Base-by-base conservation (phyloP, 306 rosid species). In the Cucurbita argyrosperma region DNA sequence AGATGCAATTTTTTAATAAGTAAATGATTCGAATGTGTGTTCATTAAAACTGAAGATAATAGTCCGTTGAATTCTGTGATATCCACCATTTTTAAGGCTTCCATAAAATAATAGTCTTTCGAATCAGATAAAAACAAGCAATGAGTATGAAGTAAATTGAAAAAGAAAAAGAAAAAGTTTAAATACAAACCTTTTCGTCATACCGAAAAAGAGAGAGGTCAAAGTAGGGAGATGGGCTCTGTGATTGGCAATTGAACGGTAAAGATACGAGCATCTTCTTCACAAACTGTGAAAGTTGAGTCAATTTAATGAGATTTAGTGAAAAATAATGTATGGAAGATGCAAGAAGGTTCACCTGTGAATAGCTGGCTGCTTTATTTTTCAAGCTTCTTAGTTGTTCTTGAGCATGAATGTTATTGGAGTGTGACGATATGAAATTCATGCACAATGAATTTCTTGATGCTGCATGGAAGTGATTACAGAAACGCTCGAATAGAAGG, bases 141-240 rank as follows among this genome's bases (percentile, higher is more conserved):
- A 63, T n/a, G 5, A 19, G 18, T 37, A 35, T 23, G 43, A 10
- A 39, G 53, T 51, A 69, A 30, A 30, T 30, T 30, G 16, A 68
- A 65, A 65, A 40, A 12, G 13, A 11, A 43, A 21, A 7, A 13
- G 9, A 16, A 59, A 1, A 55, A 5, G 38, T 60, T 74, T 35
- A 15, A 5, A 76, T 58, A 54, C 83, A 71, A 80, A 93, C 99
- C 99, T 94, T 94, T 78, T 94, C 98, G 79, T 94, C 98, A 72
- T 82, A 94, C 72, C 97, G 92, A 80, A 84, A 94, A 60, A 94
- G 95, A 51, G 96, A 88, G 76, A 85, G 96, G 80, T 94, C 99
- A 80, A 94, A 94, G 81, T 94, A 94, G 10, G 98, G 98, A 71
- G 99, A 94, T 74, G 99, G 99, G 82, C 97, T 91, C 88, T 84